phyloP scores from a whole-genome alignment of 768 basidiomycete genomes.

The Phaffia australis region DNA sequence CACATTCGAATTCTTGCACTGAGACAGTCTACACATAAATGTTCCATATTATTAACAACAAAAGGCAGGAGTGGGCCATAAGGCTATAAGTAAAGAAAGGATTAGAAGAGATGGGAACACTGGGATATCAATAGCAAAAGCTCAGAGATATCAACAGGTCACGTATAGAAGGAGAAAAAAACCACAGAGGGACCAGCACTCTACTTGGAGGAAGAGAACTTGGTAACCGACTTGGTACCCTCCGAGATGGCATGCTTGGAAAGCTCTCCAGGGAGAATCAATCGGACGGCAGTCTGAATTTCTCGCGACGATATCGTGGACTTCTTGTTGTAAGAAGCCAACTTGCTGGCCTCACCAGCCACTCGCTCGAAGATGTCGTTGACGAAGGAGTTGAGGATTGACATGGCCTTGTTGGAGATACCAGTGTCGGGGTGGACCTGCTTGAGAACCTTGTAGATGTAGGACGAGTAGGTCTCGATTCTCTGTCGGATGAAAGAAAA shows the following conservation, averaged over 20 bases:
- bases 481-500: constrained; percentile 26
- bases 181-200: no score
- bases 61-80: no score
- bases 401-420: constrained; percentile 96
- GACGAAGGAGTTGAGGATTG: constrained; percentile 82
- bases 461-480: constrained; percentile 27
- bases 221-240: constrained; percentile 87
- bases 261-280: constrained; percentile 91
- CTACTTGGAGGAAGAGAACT: constrained; percentile 34
- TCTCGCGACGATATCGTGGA: constrained; percentile 97
- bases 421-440: constrained; percentile 97
- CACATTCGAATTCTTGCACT: background rate
- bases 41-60: no score
- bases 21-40: no score
- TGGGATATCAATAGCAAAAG: no score
- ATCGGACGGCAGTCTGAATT: constrained; percentile 91
- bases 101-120: no score
- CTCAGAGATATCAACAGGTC: no score
- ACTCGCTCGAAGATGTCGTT: constrained; percentile 92
- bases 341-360: constrained; percentile 80
- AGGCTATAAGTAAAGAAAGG: background rate
- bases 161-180: no score
- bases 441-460: constrained; percentile 77
- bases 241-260: constrained; percentile 86
- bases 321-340: constrained; percentile 95